These are phyloP conservation scores for Afroboletus lepidellus DNA, from an alignment of 1,284 basidiomycete species.

Conservation along the genomic window DNA sequence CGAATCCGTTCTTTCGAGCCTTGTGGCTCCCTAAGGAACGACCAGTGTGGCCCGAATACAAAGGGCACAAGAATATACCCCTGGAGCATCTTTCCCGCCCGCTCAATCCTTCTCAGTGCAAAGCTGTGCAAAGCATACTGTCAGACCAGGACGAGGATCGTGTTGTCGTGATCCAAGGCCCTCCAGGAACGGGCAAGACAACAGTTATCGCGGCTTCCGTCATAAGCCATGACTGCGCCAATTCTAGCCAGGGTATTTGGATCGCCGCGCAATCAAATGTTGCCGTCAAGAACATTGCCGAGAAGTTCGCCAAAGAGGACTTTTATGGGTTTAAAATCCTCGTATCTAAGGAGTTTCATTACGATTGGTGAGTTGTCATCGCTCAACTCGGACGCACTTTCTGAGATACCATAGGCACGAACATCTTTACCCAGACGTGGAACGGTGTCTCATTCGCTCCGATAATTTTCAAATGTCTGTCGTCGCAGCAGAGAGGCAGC, in stretches of 20 bases:
- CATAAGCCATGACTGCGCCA: slow-evolving; percentile 32
- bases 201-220: slow-evolving; percentile 49
- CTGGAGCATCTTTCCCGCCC: background rate
- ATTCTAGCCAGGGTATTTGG: slow-evolving; percentile 46
- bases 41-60: slow-evolving; percentile 12
- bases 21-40: slow-evolving; percentile 39
- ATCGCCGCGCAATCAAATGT: slow-evolving; percentile 69
- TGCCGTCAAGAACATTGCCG: slow-evolving; percentile 55
- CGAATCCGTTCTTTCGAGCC: slow-evolving; percentile 43
- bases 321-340: slow-evolving; percentile 42
- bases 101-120: slow-evolving; percentile 42
- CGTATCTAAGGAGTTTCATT: slow-evolving; percentile 44
- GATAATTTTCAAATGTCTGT: slow-evolving; percentile 37
- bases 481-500: slow-evolving; percentile 18
- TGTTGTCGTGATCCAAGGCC: slow-evolving; percentile 58
- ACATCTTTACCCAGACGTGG: slow-evolving; percentile 55
- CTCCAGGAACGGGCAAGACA: slow-evolving; percentile 45
- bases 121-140: slow-evolving; percentile 40
- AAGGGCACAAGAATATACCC: background rate
- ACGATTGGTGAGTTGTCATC: slow-evolving; percentile 52
- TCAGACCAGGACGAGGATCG: slow-evolving; percentile 36
- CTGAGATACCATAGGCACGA: slow-evolving; percentile 57
- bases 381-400: background rate
- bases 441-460: slow-evolving; percentile 50
- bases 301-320: slow-evolving; percentile 39